Evolutionary conservation across 768 basidiomycete genomes (phyloP), one percentile per base, ranked within the genome.

Genomic region (Amanita fuliginea): DNA sequence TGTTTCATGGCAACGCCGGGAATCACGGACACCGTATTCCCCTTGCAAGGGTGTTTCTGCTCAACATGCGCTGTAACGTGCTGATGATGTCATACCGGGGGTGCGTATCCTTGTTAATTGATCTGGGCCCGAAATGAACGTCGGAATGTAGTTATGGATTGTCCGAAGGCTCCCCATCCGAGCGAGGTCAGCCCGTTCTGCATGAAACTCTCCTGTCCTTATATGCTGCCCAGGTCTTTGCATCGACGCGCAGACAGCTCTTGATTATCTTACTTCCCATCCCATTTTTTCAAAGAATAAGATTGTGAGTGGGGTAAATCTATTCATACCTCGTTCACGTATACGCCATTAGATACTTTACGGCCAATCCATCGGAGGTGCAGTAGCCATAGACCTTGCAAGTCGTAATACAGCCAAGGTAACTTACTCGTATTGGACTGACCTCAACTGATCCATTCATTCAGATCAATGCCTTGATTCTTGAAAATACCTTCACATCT

Each of bases 401-500:
- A 82, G 82, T 53, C 73, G 75, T 24, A 94, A 93, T 60, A 76
- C 84, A 0, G 64, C 75, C 16, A 77, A 83, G 58, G 88, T 84
- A 52, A 33, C 67, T 62, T 28, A 18, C 19, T 22, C 10, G 11
- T 7, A 22, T 47, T n/a, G n/a, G 24, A 4, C 18, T 4, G 4
- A 7, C 18, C 19, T 28, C 32, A 5, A 47, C 26, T 34, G 18
- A 28, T 39, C 9, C 16, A 24, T n/a, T 26, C 26, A 39, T 6
- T 22, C 54, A 90, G 85, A 80, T 95, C 49, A 51, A 69, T 14
- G 93, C 83, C 0, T 72, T 96, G 13, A 77, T 97, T 49, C 73
- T 97, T 51, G 94, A 97, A 69, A 98, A 96, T 62, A 95, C 94
- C 0, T 96, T 96, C 64, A 78, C 85, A 30, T 90, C 86, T 36